Evolutionary conservation across 164 flowering plant species (phyloP).

Genomic region (Tinospora cordifolia): DNA sequence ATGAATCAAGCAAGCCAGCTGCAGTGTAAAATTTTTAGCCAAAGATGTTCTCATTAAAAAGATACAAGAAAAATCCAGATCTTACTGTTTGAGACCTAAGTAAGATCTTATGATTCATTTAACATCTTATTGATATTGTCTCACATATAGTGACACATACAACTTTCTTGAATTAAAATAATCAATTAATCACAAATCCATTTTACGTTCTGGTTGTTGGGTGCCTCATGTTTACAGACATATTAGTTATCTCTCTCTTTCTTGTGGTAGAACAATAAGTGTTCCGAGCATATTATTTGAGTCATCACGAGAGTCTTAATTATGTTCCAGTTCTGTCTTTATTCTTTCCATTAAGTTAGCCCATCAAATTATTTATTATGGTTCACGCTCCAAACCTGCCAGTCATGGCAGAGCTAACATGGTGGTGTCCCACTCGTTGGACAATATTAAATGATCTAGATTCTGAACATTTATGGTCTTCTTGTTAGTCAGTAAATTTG

Average conservation of each 20-base stretch:
- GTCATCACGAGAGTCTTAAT: too few species aligned
- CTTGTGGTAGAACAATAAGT: background rate
- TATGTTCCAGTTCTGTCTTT: too few species aligned
- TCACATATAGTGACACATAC: background rate
- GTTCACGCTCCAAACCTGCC: background rate
- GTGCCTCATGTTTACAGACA: background rate
- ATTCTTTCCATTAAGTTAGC: too few species aligned
- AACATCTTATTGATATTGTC: background rate
- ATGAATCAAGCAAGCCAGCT: slow-evolving; percentile 33
- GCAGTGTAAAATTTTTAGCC: slow-evolving; percentile 14
- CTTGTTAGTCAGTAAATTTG: background rate
- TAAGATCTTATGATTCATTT: background rate
- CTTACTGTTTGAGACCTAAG: background rate
- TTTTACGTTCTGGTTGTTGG: background rate
- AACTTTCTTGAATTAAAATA: background rate
- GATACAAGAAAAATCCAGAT: background rate
- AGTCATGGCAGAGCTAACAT: background rate
- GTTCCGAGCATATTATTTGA: background rate
- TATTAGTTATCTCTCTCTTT: background rate
- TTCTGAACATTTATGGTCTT: background rate
- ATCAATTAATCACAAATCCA: background rate
- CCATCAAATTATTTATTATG: background rate
- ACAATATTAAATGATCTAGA: background rate
- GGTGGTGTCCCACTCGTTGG: background rate
- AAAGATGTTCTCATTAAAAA: background rate